Evolutionary conservation across 345 rosid genomes (phyloP), one percentile per base, ranked within the genome.

Genomic region (Adansonia digitata): DNA sequence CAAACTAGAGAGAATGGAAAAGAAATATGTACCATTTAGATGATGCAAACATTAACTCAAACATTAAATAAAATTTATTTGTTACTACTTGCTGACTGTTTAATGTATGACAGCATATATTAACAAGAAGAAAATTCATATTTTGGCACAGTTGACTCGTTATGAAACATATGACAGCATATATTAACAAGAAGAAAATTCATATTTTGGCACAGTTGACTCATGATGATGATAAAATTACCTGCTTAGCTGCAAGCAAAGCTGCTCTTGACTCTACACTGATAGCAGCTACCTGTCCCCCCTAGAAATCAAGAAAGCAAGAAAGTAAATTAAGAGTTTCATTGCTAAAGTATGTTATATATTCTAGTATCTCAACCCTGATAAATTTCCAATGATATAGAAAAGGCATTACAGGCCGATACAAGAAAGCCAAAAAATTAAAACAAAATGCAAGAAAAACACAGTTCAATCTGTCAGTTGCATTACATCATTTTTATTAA

Each of bases 191-290:
- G 5, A 48, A 27, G 15, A 20, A 64, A 71, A 57, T 27, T 24
- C 17, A 31, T 45, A 8, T 24, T 39, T 57, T 31, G 62, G 18
- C 13, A 45, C 42, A 48, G 37, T 27, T 59, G 37, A 52, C 37
- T 8, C 18, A 55, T 55, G 20, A 55, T 59, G 24, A 65, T 27
- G 37, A 40, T 72, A 63, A 18, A 9, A 49, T 66, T 75, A 91
- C 98, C 95, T 87, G 88, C 82, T 86, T 94, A 46, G 98, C 98
- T 27, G 89, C 94, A 76, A 92, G 87, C 81, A 94, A 84, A 74
- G 97, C 97, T n/a, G 88, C 92, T 77, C 92, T 85, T 29, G 97
- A 88, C 82, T 94, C 97, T 81, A 94, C 73, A 82, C 84, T 88
- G 53, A 88, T 74, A 70, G 91, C 90, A 69, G 92, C 91, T 56